These are phyloP conservation scores for Trypanosoma theileri DNA, from an alignment of 208 protist species.

Conservation along the genomic window DNA sequence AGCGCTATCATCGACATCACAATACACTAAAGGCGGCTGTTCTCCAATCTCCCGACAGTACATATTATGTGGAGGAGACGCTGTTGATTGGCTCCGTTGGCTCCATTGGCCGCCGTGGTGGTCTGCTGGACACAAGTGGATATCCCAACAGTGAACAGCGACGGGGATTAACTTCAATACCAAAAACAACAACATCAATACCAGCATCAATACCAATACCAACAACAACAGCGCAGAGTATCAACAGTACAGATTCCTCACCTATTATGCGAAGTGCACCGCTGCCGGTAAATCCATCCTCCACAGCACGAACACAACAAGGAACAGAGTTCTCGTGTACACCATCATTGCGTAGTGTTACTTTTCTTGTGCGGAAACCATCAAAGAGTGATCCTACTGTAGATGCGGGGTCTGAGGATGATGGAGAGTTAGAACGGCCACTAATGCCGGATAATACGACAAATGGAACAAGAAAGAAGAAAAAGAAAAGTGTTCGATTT, in stretches of 20 bases:
- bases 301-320: background rate
- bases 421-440: background rate
- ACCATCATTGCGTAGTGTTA: slow-evolving; percentile 4
- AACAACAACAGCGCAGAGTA: background rate
- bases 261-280: slow-evolving; percentile 10
- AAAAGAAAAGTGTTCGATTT: slow-evolving; percentile 30
- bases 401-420: background rate
- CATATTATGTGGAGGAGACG: slow-evolving; percentile 18
- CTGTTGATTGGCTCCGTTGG: slow-evolving; percentile 22
- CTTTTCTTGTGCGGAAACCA: slow-evolving; percentile 12
- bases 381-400: slow-evolving; percentile 1
- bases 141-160: background rate
- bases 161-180: background rate
- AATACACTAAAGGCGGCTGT: slow-evolving; percentile 14
- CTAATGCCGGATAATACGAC: background rate
- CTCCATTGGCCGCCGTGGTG: background rate
- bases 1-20: slow-evolving; percentile 2
- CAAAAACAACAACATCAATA: background rate
- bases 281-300: background rate
- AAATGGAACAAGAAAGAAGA: slow-evolving; percentile 7
- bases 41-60: slow-evolving; percentile 8
- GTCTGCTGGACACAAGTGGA: background rate
- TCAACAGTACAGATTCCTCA: background rate
- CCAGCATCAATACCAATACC: background rate
- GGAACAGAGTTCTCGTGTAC: background rate